phyloP scores from a whole-genome alignment of 2,329 filamentous ascomycete genomes.

The Neonectria hederae region DNA sequence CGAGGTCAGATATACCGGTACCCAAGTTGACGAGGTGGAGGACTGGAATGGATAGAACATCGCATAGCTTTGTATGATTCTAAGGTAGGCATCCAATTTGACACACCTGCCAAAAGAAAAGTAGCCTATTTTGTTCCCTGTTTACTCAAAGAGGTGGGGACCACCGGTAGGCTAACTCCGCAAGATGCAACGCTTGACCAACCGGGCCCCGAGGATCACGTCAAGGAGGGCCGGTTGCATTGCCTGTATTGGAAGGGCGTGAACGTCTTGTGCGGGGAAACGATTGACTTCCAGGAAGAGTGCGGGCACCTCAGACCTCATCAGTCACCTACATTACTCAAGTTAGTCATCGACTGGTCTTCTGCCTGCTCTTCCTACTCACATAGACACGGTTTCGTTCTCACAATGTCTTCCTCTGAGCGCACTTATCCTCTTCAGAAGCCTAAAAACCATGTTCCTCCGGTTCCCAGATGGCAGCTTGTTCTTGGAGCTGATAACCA shows the following conservation, averaged over 20 bases:
- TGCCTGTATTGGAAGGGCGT: not conserved
- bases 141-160: not conserved
- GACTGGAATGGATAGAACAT: not conserved
- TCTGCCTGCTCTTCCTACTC: not conserved
- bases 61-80: not conserved
- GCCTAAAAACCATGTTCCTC: conserved; percentile 42
- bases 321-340: not conserved
- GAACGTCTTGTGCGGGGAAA: not conserved
- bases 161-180: not conserved
- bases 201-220: not conserved
- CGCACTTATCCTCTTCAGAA: conserved; percentile 43
- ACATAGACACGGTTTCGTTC: not conserved
- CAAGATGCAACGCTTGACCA: not conserved
- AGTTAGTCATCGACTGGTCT: not conserved
- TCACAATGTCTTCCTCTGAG: conserved; percentile 10
- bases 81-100: not conserved
- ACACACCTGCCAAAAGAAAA: not conserved
- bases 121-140: not conserved
- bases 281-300: not conserved
- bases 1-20: not conserved
- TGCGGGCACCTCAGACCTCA: too few species aligned
- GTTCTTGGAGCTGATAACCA: conserved; percentile 24
- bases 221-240: not conserved
- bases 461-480: conserved; percentile 45
- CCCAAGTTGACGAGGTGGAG: not conserved